Percentiles rank a stretch among this genome's conserved stretches.
Conservation (phyloP, 2,329 filamentous ascomycete species). For the Incumbomyces delicatus region DNA sequence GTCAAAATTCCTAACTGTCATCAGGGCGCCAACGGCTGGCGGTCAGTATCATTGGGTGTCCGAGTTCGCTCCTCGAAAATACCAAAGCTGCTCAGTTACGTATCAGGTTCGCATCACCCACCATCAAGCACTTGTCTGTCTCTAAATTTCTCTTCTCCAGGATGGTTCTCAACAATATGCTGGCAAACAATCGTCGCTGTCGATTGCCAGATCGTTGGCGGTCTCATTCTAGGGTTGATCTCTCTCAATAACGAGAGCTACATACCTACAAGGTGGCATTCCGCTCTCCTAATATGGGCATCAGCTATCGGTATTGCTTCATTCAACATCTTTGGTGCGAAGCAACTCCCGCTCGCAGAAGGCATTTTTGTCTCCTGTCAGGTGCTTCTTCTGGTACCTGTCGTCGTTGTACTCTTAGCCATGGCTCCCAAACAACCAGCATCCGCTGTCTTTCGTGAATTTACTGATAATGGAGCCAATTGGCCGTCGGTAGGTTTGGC, state of each 20-base stretch:
- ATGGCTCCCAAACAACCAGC: slow-evolving; percentile 24
- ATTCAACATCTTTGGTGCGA: slow-evolving; percentile 30
- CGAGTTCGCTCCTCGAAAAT: slow-evolving; percentile 40
- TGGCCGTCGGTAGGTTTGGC: slow-evolving; percentile 5
- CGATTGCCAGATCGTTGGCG: slow-evolving; percentile 33
- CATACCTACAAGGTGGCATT: slow-evolving; percentile 38
- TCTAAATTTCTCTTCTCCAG: slow-evolving; percentile 44
- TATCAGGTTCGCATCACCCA: no score
- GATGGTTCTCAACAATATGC: slow-evolving; percentile 21
- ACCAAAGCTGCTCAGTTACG: slow-evolving; percentile 46
- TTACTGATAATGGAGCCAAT: slow-evolving; percentile 25
- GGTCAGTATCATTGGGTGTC: no score
- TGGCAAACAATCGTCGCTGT: slow-evolving; percentile 22
- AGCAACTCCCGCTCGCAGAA: slow-evolving; percentile 9
- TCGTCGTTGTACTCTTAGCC: slow-evolving; percentile 25
- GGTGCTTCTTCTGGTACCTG: slow-evolving; percentile 26
- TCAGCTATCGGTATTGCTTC: slow-evolving; percentile 34
- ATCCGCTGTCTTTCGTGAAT: slow-evolving; percentile 27
- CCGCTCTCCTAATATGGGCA: slow-evolving; percentile 39
- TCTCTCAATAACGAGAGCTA: slow-evolving; percentile 34
- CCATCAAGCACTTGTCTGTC: no score
- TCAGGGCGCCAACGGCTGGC: slow-evolving; percentile 48
- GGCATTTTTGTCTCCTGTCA: slow-evolving; percentile 26
- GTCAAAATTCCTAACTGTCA: no score
- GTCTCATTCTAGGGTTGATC: slow-evolving; percentile 37